These are phyloP conservation scores for Annulohypoxylon maeteangense DNA, from an alignment of 495 filamentous ascomycete species.

Conservation along the genomic window DNA sequence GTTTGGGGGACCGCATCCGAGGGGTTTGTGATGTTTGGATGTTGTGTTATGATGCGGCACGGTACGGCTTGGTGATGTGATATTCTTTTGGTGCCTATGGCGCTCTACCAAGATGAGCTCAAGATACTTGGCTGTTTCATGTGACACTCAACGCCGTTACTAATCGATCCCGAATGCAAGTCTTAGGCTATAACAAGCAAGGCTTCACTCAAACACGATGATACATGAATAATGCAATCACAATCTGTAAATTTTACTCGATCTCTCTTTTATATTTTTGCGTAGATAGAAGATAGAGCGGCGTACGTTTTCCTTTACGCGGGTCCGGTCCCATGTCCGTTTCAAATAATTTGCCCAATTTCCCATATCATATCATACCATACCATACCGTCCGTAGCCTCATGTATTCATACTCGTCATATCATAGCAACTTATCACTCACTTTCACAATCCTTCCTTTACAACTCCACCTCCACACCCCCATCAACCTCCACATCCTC, in stretches of 20 bases:
- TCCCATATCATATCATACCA: neutral
- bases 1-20: slow-evolving; percentile 33
- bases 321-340: neutral
- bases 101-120: slow-evolving; percentile 20
- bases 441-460: slow-evolving; percentile 40
- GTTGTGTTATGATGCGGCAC: neutral
- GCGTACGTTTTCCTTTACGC: slow-evolving; percentile 1
- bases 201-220: neutral
- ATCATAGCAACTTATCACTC: neutral
- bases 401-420: neutral
- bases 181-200: slow-evolving; percentile 4
- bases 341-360: slow-evolving; percentile 1
- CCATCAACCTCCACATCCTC: slow-evolving; percentile 24
- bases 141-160: neutral
- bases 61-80: neutral
- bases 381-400: neutral
- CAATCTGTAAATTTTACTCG: neutral
- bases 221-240: neutral
- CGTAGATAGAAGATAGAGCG: slow-evolving; percentile 4
- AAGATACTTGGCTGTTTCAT: slow-evolving; percentile 9
- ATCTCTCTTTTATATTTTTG: neutral
- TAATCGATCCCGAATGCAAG: neutral
- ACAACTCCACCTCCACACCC: slow-evolving; percentile 29
- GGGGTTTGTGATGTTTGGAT: slow-evolving; percentile 9
- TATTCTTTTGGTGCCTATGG: slow-evolving; percentile 9